phyloP scores from a whole-genome alignment of 1,139 yeast species.

The Taphrina pruni region DNA sequence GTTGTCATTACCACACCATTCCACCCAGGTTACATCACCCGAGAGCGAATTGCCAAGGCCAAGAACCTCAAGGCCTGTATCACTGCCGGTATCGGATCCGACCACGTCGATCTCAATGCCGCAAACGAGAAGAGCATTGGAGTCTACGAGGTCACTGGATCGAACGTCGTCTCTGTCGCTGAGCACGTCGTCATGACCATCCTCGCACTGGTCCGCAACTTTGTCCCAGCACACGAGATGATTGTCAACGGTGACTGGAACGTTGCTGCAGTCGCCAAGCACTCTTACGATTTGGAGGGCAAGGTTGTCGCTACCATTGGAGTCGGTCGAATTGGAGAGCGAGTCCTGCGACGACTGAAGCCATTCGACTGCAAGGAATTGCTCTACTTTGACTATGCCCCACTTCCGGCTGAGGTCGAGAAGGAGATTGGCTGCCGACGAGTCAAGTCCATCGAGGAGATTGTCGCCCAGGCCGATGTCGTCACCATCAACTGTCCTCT shows the following conservation, averaged over 20 bases:
- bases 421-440: conserved; percentile 65
- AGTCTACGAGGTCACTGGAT: conserved; percentile 81
- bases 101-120: conserved; percentile 75
- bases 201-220: conserved; percentile 70
- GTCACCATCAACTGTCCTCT: conserved; percentile 81
- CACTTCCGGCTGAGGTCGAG: conserved; percentile 64
- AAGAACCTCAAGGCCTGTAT: conserved; percentile 73
- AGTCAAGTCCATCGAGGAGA: conserved; percentile 67
- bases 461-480: conserved; percentile 71
- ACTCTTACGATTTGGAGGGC: conserved; percentile 75
- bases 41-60: conserved; percentile 70
- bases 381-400: conserved; percentile 77
- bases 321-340: conserved; percentile 80
- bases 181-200: conserved; percentile 82
- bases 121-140: conserved; percentile 69
- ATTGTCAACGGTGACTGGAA: conserved; percentile 70
- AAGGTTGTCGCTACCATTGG: conserved; percentile 81
- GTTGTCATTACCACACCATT: conserved; percentile 81
- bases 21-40: conserved; percentile 78
- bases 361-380: conserved; percentile 78
- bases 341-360: conserved; percentile 72
- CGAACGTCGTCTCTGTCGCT: conserved; percentile 79
- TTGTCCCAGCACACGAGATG: conserved; percentile 78
- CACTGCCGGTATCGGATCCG: conserved; percentile 88
- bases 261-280: conserved; percentile 77